Evolutionary conservation across 1,284 basidiomycete species (phyloP), one percentile per base, ranked within the genome.

Genomic region (Cutaneotrichosporon arboriforme): DNA sequence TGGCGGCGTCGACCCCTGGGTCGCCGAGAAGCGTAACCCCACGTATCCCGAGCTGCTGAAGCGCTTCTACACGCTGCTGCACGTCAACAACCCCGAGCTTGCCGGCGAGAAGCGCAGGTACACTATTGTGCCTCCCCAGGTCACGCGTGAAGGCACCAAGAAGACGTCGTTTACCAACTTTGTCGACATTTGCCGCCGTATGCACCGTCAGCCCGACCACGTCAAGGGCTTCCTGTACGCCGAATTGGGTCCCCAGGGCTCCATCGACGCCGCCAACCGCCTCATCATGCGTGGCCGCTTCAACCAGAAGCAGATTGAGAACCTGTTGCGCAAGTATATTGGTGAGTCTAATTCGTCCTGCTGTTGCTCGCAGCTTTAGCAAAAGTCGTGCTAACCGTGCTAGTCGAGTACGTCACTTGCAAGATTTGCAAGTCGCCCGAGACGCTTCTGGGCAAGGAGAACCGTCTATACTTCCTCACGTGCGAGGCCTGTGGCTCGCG

Each of bases 381-480:
- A 5, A 9, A 14, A 21, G 8, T 4, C 15, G 5, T n/a, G 33
- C 49, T 50, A 44, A 22, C 18, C n/a, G 17, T 44, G 26, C 17
- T 54, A 93, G 93, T 94, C 64, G 94, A 98, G 78, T 98, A 99
- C 78, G 96, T 99, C 54, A 97, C 92, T 39, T 99, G 94, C 84
- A 96, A 97, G 78, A 98, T 94, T 37, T 99, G 94, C 83, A 97
- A 97, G 79, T 97, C 93, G 4, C 90, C 91, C 48, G 93, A 97
- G 74, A 99, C 94, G 5, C 82, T 94, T 18, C 83, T 99, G 44
- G 87, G 87, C 45, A 97, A 97, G 77, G 92, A 97, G 78, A 97
- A 97, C 77, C 89, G 94, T 77, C 90, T 99, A 71, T 97, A 94
- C 81, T 98, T 99, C 81, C 92, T 98, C 82, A 85, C 89, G 0